These are phyloP conservation scores for Pseudogymnoascus sp. DNA, from an alignment of 2,329 filamentous ascomycete genomes.

Conservation along the genomic window DNA sequence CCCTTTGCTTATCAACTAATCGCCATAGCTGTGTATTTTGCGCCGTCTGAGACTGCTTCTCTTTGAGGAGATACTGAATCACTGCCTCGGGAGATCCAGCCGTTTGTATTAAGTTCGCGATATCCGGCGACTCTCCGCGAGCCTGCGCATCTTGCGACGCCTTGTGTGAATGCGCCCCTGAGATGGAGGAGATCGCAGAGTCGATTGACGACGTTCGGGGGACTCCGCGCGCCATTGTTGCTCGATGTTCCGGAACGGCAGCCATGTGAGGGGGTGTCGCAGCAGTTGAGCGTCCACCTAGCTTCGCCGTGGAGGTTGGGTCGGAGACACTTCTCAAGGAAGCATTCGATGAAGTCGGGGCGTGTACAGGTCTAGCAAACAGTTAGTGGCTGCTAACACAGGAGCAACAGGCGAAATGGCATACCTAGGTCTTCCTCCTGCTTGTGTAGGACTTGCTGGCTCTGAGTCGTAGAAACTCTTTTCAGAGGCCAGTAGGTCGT, in stretches of 20 bases:
- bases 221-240: slow-evolving; percentile 27
- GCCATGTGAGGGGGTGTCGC: slow-evolving; percentile 23
- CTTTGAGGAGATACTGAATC: slow-evolving; percentile 79
- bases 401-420: background rate
- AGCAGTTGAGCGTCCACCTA: slow-evolving; percentile 18
- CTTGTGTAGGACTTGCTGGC: background rate
- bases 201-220: slow-evolving; percentile 84
- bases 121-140: slow-evolving; percentile 58
- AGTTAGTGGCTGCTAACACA: background rate
- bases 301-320: slow-evolving; percentile 21
- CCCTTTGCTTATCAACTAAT: slow-evolving; percentile 88
- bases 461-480: slow-evolving; percentile 26
- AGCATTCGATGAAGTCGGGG: slow-evolving; percentile 21
- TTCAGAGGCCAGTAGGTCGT: slow-evolving; percentile 30
- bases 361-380: background rate
- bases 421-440: background rate
- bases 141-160: slow-evolving; percentile 43
- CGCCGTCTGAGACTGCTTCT: slow-evolving; percentile 79
- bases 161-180: slow-evolving; percentile 50
- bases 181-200: slow-evolving; percentile 77
- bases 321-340: slow-evolving; percentile 28
- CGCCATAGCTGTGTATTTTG: slow-evolving; percentile 94
- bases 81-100: slow-evolving; percentile 86
- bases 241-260: slow-evolving; percentile 21
- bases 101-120: slow-evolving; percentile 68